Percentiles rank a stretch among this genome's conserved stretches.
phyloP scores from a whole-genome alignment of 192 early-diverging fungal species.

The Gonapodya prolifera region DNA sequence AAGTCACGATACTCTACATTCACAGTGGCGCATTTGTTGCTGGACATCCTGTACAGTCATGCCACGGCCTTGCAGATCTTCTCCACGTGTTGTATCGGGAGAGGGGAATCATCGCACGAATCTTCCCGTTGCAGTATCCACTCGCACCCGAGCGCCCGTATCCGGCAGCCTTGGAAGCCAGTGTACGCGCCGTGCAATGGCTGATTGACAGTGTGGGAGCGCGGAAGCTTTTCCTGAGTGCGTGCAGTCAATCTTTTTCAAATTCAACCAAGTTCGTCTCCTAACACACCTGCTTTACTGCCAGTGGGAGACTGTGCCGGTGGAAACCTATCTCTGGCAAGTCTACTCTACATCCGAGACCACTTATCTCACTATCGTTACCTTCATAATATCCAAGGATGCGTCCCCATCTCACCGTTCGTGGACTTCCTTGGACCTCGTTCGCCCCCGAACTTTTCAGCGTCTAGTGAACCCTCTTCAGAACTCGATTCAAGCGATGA shows the following conservation, averaged over 20 bases:
- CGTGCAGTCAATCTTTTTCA: too few relatives aligned
- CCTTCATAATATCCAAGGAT: not conserved
- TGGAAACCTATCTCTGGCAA: not conserved
- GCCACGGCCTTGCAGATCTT: not conserved
- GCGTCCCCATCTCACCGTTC: not conserved
- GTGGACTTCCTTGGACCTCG: not conserved
- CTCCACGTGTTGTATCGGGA: not conserved
- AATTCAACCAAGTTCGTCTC: not conserved
- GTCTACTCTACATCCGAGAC: not conserved
- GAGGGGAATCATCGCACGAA: not conserved
- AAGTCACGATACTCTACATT: not conserved
- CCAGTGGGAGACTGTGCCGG: not conserved
- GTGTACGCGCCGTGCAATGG: not conserved
- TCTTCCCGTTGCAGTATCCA: not conserved
- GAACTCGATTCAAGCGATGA: not conserved
- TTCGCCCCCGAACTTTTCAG: not conserved
- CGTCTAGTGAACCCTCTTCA: not conserved
- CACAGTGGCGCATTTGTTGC: not conserved
- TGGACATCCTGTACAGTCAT: not conserved
- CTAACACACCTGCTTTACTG: not conserved
- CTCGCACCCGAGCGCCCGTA: not conserved
- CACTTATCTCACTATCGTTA: not conserved
- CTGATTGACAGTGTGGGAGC: not conserved
- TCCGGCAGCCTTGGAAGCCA: not conserved
- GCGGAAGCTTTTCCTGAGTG: not conserved